phyloP scores from a whole-genome alignment of 495 filamentous ascomycete species.

The Tuber calosporum region DNA sequence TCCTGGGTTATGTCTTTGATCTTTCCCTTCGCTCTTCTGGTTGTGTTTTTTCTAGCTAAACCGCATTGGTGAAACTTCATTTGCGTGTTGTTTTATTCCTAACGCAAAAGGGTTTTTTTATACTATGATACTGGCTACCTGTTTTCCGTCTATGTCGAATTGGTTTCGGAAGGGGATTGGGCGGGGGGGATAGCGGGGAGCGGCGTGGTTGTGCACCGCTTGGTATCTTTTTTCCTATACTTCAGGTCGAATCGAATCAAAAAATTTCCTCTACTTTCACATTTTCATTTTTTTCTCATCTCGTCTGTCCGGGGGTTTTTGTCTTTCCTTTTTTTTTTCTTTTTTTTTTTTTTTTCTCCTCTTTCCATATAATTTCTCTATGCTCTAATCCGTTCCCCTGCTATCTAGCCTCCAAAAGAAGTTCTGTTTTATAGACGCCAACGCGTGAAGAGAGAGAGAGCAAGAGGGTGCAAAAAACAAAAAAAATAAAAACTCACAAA shows the following conservation, averaged over 20 bases:
- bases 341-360: slow-evolving; percentile 14
- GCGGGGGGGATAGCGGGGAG: background rate
- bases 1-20: slow-evolving; percentile 11
- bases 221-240: slow-evolving; percentile 13
- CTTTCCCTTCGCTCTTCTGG: slow-evolving; percentile 10
- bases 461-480: background rate
- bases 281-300: slow-evolving; percentile 7
- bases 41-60: background rate
- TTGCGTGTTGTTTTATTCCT: background rate
- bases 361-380: slow-evolving; percentile 6
- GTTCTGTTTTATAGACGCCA: background rate
- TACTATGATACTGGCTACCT: background rate
- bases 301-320: slow-evolving; percentile 20
- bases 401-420: background rate
- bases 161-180: background rate
- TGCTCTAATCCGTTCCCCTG: background rate
- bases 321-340: slow-evolving; percentile 1
- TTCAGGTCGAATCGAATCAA: background rate
- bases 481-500: background rate
- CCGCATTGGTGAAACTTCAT: background rate
- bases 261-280: background rate
- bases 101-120: background rate
- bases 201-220: background rate
- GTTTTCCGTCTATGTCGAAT: background rate
- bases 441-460: background rate